These are phyloP conservation scores for Withania somnifera DNA, from an alignment of 305 asterid species.

Conservation along the genomic window DNA sequence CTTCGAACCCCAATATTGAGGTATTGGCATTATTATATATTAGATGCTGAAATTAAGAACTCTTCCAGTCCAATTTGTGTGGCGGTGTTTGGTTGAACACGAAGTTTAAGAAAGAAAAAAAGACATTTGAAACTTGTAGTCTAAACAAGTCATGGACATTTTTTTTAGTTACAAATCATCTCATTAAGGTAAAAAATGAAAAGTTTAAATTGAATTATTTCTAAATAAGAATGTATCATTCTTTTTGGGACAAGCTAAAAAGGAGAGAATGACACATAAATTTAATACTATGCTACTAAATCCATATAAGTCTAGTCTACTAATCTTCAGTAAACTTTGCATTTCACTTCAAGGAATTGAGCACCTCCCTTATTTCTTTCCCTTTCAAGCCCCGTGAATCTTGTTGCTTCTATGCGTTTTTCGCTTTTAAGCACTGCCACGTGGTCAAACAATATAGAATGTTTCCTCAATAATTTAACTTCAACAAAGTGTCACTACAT, in stretches of 20 bases:
- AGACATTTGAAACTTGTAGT: neutral
- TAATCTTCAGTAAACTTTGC: neutral
- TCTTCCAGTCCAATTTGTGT: neutral
- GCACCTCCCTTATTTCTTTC: neutral
- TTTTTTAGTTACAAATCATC: neutral
- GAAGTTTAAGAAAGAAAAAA: neutral
- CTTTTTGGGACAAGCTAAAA: neutral
- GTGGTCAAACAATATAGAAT: neutral
- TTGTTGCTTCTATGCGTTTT: neutral
- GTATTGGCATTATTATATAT: neutral
- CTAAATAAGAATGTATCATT: too few relatives aligned
- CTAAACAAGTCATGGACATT: neutral
- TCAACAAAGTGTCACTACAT: neutral
- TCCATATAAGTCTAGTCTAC: too few relatives aligned
- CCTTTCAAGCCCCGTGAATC: neutral
- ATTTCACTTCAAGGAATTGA: neutral
- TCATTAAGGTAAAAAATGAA: neutral
- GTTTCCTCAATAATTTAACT: neutral
- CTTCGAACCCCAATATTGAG: neutral
- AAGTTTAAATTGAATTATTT: too few relatives aligned
- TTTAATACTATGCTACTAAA: too few relatives aligned
- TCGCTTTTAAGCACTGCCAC: neutral
- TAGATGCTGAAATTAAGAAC: neutral
- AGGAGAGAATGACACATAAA: neutral
- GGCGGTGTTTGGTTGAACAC: neutral